A percentile compares a stretch with the other conserved stretches of the same genome.
These are phyloP conservation scores for Trypanosoma brucei DNA, from an alignment of 208 protist genomes.

Conservation along the genomic window DNA sequence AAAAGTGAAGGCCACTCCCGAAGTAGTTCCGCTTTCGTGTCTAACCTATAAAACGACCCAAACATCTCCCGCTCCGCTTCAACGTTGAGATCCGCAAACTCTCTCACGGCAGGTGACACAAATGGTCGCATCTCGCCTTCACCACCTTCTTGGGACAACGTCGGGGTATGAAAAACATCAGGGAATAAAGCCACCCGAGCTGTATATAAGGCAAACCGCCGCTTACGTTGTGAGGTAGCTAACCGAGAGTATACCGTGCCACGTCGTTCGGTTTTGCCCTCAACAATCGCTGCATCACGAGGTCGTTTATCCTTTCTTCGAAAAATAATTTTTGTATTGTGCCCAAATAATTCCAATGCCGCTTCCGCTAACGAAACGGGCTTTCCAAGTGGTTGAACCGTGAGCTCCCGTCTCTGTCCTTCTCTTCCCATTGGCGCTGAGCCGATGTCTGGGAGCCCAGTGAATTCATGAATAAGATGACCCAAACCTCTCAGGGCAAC, in stretches of 20 bases:
- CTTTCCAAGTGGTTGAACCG: slow-evolving; percentile 13
- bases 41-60: slow-evolving; percentile 35
- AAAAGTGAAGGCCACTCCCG: slow-evolving; percentile 38
- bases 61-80: slow-evolving; percentile 59
- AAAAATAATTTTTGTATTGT: slow-evolving; percentile 39
- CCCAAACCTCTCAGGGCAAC: slow-evolving; percentile 15
- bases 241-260: slow-evolving; percentile 22
- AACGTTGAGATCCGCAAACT: slow-evolving; percentile 42
- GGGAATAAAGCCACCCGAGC: slow-evolving; percentile 51
- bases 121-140: background rate
- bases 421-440: background rate
- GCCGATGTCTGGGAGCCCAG: slow-evolving; percentile 3
- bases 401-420: slow-evolving; percentile 5
- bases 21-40: slow-evolving; percentile 57
- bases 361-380: slow-evolving; percentile 43
- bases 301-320: slow-evolving; percentile 22
- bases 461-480: slow-evolving; percentile 11
- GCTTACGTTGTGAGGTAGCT: slow-evolving; percentile 33
- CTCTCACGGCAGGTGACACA: slow-evolving; percentile 51
- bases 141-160: background rate
- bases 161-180: slow-evolving; percentile 12
- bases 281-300: background rate
- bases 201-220: slow-evolving; percentile 52
- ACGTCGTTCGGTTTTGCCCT: background rate
- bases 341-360: slow-evolving; percentile 33